Base-by-base conservation (phyloP, 495 filamentous ascomycete species). In the Friedmanniomyces simplex region DNA sequence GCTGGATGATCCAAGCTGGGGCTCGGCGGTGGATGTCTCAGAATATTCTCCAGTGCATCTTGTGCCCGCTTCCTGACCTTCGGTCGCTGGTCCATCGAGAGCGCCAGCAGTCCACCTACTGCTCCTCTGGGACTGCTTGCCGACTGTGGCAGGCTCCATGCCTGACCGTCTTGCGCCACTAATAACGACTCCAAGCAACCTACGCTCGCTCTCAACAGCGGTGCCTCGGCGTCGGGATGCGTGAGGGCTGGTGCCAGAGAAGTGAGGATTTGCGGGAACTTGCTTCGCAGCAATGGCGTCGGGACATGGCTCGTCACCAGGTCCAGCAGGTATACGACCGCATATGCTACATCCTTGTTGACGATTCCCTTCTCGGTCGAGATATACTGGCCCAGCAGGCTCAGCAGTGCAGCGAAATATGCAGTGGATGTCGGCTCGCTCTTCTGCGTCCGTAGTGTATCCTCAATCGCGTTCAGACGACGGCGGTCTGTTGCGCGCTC, bases 281-380 rank as follows among this genome's bases (percentile, higher is more conserved):
- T 96, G 36, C 88, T 85, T 52, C 88, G 84, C 28, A 98, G 84
- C 30, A 98, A 80, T 18, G 93, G 79, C 22, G 86, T 77, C 36
- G 94, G 91, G 52, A 89, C 82, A 67, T 83, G 86, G 58, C 83
- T 83, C 14, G 89, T 88, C 60, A 94, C 82, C 61, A 91, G 73
- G 70, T 98, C 93, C 74, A 98, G 88, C 16, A 98, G 83, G 71
- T 98, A 98, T 55, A 98, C 87, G 58, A 96, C 86, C 14, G 93
- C 89, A 21, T 84, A 82, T 22, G 87, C 86, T 39, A 94, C 74
- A 50, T 93, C 87, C 70, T 89, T 91, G 71, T 95, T 94, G 52
- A 85, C 73, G 30, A 83, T 78, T 39, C 80, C 81, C 55, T 77
- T 72, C 3, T 76, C 70, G 41, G 77, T 71, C 18, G 81, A 82